Conservation (phyloP, 371 early-diverging fungal genomes). For the Syncephalastrum sp. region DNA sequence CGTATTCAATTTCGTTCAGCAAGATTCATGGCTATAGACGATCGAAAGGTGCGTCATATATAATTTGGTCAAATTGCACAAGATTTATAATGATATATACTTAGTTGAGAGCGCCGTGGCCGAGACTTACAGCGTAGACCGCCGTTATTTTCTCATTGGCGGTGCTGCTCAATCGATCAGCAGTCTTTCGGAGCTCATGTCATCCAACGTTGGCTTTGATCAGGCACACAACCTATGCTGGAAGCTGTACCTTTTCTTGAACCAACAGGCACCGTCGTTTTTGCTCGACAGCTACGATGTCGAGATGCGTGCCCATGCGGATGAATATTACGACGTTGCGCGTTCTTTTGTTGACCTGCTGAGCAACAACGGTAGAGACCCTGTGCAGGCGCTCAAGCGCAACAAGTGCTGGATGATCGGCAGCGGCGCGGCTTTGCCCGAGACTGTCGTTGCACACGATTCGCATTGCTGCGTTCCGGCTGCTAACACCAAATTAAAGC, state of each 20-base stretch:
- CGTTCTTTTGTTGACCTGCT: constrained; percentile 8
- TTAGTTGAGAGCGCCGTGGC: constrained; percentile 4
- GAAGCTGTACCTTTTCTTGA: constrained; percentile 30
- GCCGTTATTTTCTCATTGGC: constrained; percentile 36
- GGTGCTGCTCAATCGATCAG: constrained; percentile 28
- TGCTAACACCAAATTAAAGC: constrained; percentile 33
- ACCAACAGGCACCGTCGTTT: constrained; percentile 22
- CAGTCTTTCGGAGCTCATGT: constrained; percentile 29
- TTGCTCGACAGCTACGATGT: constrained; percentile 28
- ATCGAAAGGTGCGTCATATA: constrained; percentile 30
- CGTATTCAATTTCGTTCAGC: constrained; percentile 29
- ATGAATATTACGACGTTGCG: constrained; percentile 16
- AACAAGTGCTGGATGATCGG: constrained; percentile 20
- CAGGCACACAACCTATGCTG: constrained; percentile 39
- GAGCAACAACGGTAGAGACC: neutral
- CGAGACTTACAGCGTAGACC: constrained; percentile 21
- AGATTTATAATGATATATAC: neutral
- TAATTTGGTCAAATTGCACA: neutral
- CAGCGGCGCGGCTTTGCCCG: constrained; percentile 9
- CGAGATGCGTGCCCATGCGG: constrained; percentile 17
- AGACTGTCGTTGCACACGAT: constrained; percentile 11
- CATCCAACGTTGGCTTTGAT: constrained; percentile 27
- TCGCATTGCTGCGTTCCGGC: constrained; percentile 15
- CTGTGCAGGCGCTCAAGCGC: constrained; percentile 11
- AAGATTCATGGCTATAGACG: constrained; percentile 20